phyloP scores from a whole-genome alignment of 2,329 filamentous ascomycete species.

The Colletotrichum sp. region DNA sequence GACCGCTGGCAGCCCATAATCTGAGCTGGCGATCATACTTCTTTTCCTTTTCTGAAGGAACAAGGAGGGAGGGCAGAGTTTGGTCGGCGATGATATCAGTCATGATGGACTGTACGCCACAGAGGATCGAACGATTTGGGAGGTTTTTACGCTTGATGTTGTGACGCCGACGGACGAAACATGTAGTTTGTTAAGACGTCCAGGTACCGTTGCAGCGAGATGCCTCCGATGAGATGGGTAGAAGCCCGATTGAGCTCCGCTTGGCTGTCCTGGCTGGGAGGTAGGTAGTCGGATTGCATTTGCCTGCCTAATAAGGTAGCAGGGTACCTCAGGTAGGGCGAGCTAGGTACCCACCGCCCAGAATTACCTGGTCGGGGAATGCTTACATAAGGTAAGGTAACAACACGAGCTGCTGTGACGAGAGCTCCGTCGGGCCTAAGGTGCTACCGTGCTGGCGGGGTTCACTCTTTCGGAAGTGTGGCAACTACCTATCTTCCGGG shows the following conservation, averaged over 20 bases:
- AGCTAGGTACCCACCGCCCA: background rate
- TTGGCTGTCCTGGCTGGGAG: background rate
- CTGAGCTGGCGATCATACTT: slow-evolving; percentile 96
- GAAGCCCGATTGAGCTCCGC: background rate
- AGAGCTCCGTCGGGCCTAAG: too few species aligned
- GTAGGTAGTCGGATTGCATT: background rate
- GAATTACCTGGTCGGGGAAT: background rate
- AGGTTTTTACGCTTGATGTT: background rate
- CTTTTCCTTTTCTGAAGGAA: slow-evolving; percentile 66
- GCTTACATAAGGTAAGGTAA: background rate
- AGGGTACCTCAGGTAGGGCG: background rate
- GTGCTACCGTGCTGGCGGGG: too few species aligned
- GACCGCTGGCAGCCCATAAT: slow-evolving; percentile 91
- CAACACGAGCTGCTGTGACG: too few species aligned
- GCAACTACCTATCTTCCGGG: background rate
- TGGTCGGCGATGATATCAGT: slow-evolving; percentile 49
- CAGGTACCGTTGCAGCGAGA: background rate
- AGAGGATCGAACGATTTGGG: background rate
- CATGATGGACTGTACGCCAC: slow-evolving; percentile 32
- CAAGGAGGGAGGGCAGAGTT: slow-evolving; percentile 52
- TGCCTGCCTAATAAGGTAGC: background rate
- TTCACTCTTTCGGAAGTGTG: background rate
- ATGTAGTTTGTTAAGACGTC: background rate
- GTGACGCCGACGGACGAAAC: background rate
- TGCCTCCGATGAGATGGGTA: background rate